These are phyloP conservation scores for Silene vulgaris DNA, from an alignment of 179 eudicot species.

Conservation along the genomic window DNA sequence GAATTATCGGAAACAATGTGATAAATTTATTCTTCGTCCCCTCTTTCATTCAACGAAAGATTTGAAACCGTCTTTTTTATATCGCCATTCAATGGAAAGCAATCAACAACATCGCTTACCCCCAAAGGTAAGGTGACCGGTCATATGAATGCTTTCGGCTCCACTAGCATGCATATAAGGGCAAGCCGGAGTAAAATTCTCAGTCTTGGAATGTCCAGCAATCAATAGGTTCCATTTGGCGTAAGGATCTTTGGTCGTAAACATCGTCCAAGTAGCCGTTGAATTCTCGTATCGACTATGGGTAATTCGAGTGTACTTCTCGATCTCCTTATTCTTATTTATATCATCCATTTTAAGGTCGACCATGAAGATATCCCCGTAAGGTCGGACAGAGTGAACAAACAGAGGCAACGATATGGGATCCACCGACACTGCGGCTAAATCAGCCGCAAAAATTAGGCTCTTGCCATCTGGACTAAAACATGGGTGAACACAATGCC, in stretches of 20 bases:
- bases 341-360: slow-evolving; percentile 20
- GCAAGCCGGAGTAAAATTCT: not conserved
- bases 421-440: slow-evolving; percentile 24
- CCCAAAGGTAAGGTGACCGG: slow-evolving; percentile 20
- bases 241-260: slow-evolving; percentile 7
- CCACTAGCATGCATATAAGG: slow-evolving; percentile 9
- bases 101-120: slow-evolving; percentile 26
- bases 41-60: too few relatives aligned
- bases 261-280: slow-evolving; percentile 25
- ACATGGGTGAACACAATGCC: slow-evolving; percentile 21
- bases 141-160: slow-evolving; percentile 25
- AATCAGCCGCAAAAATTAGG: slow-evolving; percentile 13
- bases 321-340: slow-evolving; percentile 11
- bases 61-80: too few relatives aligned
- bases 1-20: too few relatives aligned
- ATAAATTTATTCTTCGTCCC: too few relatives aligned
- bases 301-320: slow-evolving; percentile 15
- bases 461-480: slow-evolving; percentile 26
- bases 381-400: slow-evolving; percentile 24
- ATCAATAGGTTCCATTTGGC: slow-evolving; percentile 17
- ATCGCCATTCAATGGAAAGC: too few relatives aligned
- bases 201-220: not conserved
- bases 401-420: slow-evolving; percentile 29
- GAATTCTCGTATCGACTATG: slow-evolving; percentile 27
- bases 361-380: slow-evolving; percentile 24